A percentile compares a stretch with the other conserved stretches of the same genome.
phyloP scores from a whole-genome alignment of 345 rosid genomes.

The Citrus unshiu region DNA sequence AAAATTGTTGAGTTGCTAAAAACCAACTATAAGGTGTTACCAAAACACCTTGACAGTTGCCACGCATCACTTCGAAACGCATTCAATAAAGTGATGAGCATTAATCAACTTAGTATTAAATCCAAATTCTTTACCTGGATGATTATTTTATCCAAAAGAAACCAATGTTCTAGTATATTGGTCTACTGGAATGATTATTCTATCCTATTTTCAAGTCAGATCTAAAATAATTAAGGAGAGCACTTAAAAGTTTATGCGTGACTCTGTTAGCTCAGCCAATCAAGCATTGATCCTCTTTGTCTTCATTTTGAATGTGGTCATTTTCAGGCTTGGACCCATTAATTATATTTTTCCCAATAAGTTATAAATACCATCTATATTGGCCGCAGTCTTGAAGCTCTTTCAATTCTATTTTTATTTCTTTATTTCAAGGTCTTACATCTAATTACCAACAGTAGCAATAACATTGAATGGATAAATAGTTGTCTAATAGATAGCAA shows the following conservation, averaged over 20 bases:
- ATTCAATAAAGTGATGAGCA: no score
- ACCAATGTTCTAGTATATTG: no score
- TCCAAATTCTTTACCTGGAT: background rate
- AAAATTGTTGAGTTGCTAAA: no score
- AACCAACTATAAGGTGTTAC: accelerated
- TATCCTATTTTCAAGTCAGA: background rate
- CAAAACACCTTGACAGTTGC: accelerated
- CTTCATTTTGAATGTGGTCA: background rate
- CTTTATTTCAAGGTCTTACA: background rate
- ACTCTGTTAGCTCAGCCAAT: background rate
- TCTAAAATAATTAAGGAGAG: background rate
- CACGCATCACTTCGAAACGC: accelerated
- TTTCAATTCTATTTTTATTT: no score
- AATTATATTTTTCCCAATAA: no score
- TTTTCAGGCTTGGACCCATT: background rate
- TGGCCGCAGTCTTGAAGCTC: no score
- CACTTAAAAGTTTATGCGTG: background rate
- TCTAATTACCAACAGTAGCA: background rate
- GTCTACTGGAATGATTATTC: no score
- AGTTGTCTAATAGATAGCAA: background rate
- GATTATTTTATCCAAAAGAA: no score
- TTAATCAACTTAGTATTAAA: no score
- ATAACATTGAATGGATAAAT: background rate
- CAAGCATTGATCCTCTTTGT: background rate
- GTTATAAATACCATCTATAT: no score